These are phyloP conservation scores for Sporothrix euskadiensis DNA, from an alignment of 2,329 filamentous ascomycete genomes.

Conservation along the genomic window DNA sequence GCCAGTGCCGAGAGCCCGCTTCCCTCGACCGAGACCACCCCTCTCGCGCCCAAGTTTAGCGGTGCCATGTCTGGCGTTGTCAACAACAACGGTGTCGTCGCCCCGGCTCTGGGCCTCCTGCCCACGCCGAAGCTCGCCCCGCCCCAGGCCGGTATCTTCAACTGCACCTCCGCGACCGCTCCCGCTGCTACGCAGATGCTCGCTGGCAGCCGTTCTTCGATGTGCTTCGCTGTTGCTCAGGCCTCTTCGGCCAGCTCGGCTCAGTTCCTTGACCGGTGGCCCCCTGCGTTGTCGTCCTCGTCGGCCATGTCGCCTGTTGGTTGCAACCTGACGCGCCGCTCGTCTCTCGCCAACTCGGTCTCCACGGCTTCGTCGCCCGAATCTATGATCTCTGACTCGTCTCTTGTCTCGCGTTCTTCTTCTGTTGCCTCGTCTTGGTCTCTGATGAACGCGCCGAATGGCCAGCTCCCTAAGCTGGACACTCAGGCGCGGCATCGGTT, in stretches of 20 bases:
- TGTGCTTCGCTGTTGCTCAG: constrained; percentile 62
- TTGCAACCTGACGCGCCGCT: constrained; percentile 55
- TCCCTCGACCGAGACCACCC: constrained; percentile 39
- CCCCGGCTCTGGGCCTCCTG: constrained; percentile 56
- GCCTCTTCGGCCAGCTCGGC: constrained; percentile 48
- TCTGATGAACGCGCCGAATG: constrained; percentile 59
- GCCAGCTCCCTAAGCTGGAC: constrained; percentile 50
- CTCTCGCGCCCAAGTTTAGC: constrained; percentile 29
- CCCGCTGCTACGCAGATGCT: constrained; percentile 55
- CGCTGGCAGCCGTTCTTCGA: constrained; percentile 52
- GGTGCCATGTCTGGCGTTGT: constrained; percentile 42
- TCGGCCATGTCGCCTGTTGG: constrained; percentile 55
- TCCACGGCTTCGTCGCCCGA: constrained; percentile 66
- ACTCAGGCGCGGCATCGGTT: constrained; percentile 65
- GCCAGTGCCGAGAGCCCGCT: constrained; percentile 15
- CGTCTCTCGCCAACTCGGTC: constrained; percentile 63
- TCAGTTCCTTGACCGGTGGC: constrained; percentile 57
- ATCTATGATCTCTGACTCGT: constrained; percentile 66
- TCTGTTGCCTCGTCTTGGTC: constrained; percentile 65
- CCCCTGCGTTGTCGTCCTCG: constrained; percentile 39
- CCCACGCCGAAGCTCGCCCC: constrained; percentile 60
- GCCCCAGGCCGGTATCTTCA: constrained; percentile 55
- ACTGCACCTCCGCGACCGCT: constrained; percentile 50
- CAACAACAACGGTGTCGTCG: constrained; percentile 49
- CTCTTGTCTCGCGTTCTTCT: constrained; percentile 62